Evolutionary conservation across 257 asterid species (phyloP), one percentile per base, ranked within the genome.

Genomic region (Linaria vulgaris): DNA sequence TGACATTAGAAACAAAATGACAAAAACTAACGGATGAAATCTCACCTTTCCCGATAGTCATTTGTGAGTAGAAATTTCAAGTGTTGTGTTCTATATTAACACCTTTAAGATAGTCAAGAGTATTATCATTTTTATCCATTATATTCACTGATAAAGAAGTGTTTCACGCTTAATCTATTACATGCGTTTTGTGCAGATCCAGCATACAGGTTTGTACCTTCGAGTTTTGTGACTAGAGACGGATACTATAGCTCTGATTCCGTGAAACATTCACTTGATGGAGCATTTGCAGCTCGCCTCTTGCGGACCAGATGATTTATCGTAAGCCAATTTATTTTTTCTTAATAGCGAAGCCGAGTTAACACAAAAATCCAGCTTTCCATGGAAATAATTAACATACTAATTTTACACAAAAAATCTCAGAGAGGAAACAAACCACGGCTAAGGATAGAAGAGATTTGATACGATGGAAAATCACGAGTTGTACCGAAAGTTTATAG

Each of bases 231-330:
- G 8, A 86, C 83, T 0, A 66, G 31, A 60, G 76, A 61, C 34
- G 96, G 98, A 49, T 84, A 84, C 69, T 91, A 83, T 46, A 70
- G 78, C 70, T 84, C 96, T 6, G 83, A 74, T 74, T 96, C 96
- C 47, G 82, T 80, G 55, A 86, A 79, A 64, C 91, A 91, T 82
- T 82, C 83, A 34, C 67, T 84, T 37, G 98, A 91, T 48, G 96
- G 98, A 70, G 96, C 96, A 77, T 91, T 91, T 71, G 98, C 96
- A 67, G 98, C 98, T 76, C 96, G 98, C 19, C 95, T 91, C 49
- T 13, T 83, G 54, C 76, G 78, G 72, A 82, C 82, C 20, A 49
- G 47, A 51, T 77, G 76, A 76, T 60, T 59, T 53, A 11, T 48
- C 3, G 76, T 53, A 49, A 53, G 75, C 59, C 9, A 12, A 69